Percentiles rank a stretch among this genome's conserved stretches.
phyloP scores from a whole-genome alignment of 2,329 filamentous ascomycete genomes.

The Colletotrichum sp. region DNA sequence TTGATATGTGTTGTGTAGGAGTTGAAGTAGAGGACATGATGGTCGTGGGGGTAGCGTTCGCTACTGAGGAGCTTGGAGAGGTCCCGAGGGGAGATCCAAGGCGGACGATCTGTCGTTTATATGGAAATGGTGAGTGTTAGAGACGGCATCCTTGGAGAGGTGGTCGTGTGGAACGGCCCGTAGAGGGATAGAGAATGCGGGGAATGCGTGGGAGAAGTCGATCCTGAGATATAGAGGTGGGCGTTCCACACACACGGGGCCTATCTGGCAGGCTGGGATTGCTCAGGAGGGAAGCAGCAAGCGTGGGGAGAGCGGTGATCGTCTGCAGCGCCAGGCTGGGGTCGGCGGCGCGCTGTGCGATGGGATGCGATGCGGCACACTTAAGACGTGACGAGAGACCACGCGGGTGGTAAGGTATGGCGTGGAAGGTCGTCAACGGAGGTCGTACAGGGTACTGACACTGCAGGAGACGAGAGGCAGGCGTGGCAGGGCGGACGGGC shows the following conservation, averaged over 20 bases:
- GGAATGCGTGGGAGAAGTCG: slow-evolving; percentile 17
- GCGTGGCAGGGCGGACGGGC: slow-evolving; percentile 16
- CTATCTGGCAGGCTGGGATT: slow-evolving; percentile 19
- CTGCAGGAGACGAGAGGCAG: slow-evolving; percentile 11
- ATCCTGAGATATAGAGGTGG: slow-evolving; percentile 16
- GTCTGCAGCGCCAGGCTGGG: background rate
- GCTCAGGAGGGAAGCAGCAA: slow-evolving; percentile 4
- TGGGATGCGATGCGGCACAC: slow-evolving; percentile 14
- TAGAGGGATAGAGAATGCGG: slow-evolving; percentile 19
- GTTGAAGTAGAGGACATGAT: slow-evolving; percentile 35
- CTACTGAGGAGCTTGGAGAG: slow-evolving; percentile 3
- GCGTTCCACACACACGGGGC: slow-evolving; percentile 16
- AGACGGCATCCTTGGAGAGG: slow-evolving; percentile 24
- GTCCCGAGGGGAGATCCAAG: slow-evolving; percentile 11
- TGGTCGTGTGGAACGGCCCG: slow-evolving; percentile 25
- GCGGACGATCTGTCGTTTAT: slow-evolving; percentile 22
- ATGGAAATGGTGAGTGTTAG: slow-evolving; percentile 18
- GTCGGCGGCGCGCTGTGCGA: slow-evolving; percentile 6
- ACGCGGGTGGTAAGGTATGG: background rate
- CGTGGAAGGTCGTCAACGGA: background rate
- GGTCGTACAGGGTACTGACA: slow-evolving; percentile 12
- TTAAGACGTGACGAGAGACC: background rate
- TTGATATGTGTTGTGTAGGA: slow-evolving; percentile 32
- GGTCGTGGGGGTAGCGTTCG: slow-evolving; percentile 9
- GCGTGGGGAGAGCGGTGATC: slow-evolving; percentile 16